These are phyloP conservation scores for Lyophyllum semitale DNA, from an alignment of 768 basidiomycete genomes.

Conservation along the genomic window DNA sequence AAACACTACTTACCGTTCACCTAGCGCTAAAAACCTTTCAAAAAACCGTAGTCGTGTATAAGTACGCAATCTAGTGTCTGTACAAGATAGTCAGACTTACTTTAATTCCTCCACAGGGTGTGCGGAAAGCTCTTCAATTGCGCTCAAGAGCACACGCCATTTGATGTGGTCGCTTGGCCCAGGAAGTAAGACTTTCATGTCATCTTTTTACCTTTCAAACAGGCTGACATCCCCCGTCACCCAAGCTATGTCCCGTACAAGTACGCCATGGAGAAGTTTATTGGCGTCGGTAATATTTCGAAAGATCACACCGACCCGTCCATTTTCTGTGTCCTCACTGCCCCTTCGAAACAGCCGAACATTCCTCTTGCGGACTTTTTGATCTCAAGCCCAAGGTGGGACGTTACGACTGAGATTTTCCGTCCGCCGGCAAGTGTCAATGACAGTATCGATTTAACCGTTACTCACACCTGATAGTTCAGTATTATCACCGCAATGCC, in stretches of 20 bases:
- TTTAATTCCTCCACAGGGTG: slow-evolving; percentile 34
- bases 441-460: too few species aligned
- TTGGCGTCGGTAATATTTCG: too few species aligned
- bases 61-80: not conserved
- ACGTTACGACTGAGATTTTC: slow-evolving; percentile 59
- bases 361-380: too few species aligned
- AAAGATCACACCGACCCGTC: too few species aligned
- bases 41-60: too few species aligned
- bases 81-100: not conserved
- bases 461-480: not conserved
- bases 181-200: slow-evolving; percentile 49
- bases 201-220: not conserved
- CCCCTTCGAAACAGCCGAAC: too few species aligned
- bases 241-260: too few species aligned
- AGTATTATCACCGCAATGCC: too few species aligned
- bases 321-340: too few species aligned
- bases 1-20: not conserved
- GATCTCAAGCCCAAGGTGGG: slow-evolving; percentile 67
- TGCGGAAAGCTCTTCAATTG: too few species aligned
- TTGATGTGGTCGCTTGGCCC: slow-evolving; percentile 73
- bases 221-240: not conserved
- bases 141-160: slow-evolving; percentile 64
- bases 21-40: not conserved
- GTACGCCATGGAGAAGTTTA: too few species aligned
- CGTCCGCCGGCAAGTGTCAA: slow-evolving; percentile 52